Conservation (phyloP, 768 basidiomycete genomes). For the Lactarius tabidus region DNA sequence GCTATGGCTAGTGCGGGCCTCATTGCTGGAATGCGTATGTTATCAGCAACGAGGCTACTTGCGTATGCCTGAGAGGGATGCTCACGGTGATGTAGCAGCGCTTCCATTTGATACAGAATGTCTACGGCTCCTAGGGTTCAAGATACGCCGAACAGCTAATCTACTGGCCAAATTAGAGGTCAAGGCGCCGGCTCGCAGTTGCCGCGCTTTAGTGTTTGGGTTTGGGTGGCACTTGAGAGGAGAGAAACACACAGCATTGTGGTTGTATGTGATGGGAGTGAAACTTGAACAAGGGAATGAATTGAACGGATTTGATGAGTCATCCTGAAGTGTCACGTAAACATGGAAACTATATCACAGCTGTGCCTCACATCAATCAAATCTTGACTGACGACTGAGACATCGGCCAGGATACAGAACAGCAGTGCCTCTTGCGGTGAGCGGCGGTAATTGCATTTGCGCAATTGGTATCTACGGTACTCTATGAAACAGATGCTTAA, state of each 20-base stretch:
- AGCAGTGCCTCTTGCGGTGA: not conserved
- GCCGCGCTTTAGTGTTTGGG: too few species aligned
- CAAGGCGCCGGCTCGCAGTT: too few species aligned
- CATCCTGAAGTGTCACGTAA: too few species aligned
- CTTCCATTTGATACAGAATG: not conserved
- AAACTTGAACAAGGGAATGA: not conserved
- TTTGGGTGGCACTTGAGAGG: too few species aligned
- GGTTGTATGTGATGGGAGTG: not conserved
- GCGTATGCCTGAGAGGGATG: not conserved
- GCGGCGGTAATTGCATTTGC: not conserved
- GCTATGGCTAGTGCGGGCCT: conserved; percentile 30
- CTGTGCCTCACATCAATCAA: too few species aligned
- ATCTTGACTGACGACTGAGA: too few species aligned
- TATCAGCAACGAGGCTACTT: not conserved
- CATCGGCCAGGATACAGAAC: too few species aligned
- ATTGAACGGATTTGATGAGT: not conserved
- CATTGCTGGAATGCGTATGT: conserved; percentile 20
- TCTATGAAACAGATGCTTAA: not conserved
- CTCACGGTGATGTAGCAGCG: not conserved
- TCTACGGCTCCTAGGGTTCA: not conserved
- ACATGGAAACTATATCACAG: too few species aligned
- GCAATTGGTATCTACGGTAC: not conserved
- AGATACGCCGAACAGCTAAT: not conserved
- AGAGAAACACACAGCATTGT: too few species aligned
- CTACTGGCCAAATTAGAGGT: not conserved